These are phyloP conservation scores for Pythium chondricola DNA, from an alignment of 352 stramenopile genomes.

Conservation along the genomic window DNA sequence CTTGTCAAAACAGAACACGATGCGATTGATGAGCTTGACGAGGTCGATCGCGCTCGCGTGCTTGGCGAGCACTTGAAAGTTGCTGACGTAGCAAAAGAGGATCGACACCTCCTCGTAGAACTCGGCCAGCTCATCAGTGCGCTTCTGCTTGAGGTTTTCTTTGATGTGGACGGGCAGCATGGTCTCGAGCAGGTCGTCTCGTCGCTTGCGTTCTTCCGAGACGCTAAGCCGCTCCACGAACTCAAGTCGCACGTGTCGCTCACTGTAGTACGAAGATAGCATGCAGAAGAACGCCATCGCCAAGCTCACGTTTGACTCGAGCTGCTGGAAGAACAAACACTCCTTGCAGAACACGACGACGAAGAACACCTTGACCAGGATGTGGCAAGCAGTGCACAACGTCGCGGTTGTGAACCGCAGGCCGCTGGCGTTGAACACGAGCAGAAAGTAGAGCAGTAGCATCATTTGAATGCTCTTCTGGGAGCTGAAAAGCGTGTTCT, in stretches of 20 bases:
- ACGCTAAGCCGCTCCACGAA: slow-evolving; percentile 59
- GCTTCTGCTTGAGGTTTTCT: slow-evolving; percentile 66
- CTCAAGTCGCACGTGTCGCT: slow-evolving; percentile 54
- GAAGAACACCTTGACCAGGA: slow-evolving; percentile 40
- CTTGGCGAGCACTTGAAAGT: slow-evolving; percentile 68
- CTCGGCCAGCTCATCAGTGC: slow-evolving; percentile 54
- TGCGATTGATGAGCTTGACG: slow-evolving; percentile 81
- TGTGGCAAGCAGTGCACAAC: slow-evolving; percentile 36
- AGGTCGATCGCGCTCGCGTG: slow-evolving; percentile 67
- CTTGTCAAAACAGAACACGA: slow-evolving; percentile 83
- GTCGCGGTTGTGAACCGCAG: slow-evolving; percentile 65
- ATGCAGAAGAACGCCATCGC: slow-evolving; percentile 61
- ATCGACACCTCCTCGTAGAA: slow-evolving; percentile 80
- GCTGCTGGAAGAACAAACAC: slow-evolving; percentile 37
- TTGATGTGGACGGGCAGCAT: slow-evolving; percentile 77
- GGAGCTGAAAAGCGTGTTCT: slow-evolving; percentile 39
- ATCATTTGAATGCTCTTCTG: slow-evolving; percentile 53
- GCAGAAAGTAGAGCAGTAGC: slow-evolving; percentile 44
- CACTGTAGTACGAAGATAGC: slow-evolving; percentile 58
- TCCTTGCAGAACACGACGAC: slow-evolving; percentile 43
- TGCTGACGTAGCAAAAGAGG: slow-evolving; percentile 77
- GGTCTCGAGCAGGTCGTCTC: slow-evolving; percentile 62
- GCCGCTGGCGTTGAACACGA: slow-evolving; percentile 56
- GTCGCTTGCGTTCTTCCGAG: slow-evolving; percentile 58
- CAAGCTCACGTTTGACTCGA: slow-evolving; percentile 44